phyloP scores from a whole-genome alignment of 106 monocot genomes.

The Alisma plantagoaquatica region DNA sequence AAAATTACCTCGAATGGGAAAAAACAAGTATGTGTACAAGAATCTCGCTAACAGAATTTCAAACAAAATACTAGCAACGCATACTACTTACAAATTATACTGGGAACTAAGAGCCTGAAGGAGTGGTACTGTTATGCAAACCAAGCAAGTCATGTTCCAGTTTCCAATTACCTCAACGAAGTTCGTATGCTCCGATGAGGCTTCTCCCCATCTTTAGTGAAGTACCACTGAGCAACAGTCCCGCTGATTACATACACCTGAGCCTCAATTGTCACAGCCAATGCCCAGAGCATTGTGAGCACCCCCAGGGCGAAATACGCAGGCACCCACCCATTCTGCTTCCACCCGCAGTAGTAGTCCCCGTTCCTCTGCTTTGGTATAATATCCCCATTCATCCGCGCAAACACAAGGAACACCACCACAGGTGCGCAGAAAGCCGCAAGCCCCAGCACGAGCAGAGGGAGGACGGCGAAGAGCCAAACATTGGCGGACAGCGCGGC shows the following conservation, averaged over 20 bases:
- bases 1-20: too few relatives aligned
- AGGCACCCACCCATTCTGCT: constrained; percentile 68
- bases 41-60: too few relatives aligned
- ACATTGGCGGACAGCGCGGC: constrained; percentile 47
- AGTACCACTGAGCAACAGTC: constrained; percentile 90
- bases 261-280: constrained; percentile 53
- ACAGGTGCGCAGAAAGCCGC: constrained; percentile 39
- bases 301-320: constrained; percentile 70
- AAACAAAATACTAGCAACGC: too few relatives aligned
- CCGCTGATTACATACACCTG: constrained; percentile 78
- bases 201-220: constrained; percentile 39
- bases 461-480: constrained; percentile 35
- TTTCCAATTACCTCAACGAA: constrained; percentile 74
- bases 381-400: constrained; percentile 58
- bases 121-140: too few relatives aligned
- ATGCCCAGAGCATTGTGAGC: constrained; percentile 69
- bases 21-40: too few relatives aligned
- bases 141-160: too few relatives aligned
- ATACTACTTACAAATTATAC: too few relatives aligned
- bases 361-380: constrained; percentile 25
- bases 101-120: too few relatives aligned
- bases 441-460: constrained; percentile 30
- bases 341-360: constrained; percentile 56
- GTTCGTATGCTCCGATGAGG: constrained; percentile 43
- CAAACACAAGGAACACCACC: constrained; percentile 65